Base-by-base conservation (phyloP, 192 early-diverging fungal species). In the Podochytrium sp. region DNA sequence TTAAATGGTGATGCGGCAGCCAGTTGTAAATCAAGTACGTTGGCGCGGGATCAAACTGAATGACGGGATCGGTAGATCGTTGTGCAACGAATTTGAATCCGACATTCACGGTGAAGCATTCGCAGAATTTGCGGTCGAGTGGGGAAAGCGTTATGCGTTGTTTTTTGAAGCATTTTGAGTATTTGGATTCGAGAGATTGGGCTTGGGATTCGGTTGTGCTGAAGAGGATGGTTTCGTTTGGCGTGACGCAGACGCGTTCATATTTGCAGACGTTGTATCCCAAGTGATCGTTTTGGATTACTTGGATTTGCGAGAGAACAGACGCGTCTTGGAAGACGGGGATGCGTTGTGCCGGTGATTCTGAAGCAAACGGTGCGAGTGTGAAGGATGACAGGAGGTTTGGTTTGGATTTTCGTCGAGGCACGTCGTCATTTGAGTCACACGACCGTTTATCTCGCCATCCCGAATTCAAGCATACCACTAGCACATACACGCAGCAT, bases 11-110 rank as follows among this genome's bases (percentile, higher is more conserved):
- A 2, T 65, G 63, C 4, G 63, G 63, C 4, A 65, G 63, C 63
- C 63, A 65, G 14, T 65, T 41, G 29, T 65, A 65, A 12, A 65
- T 34, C 63, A 65, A 49, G 41, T 65, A 65, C 0, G 63, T 65
- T 1, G 47, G 47, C 7, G 23, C 1, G 0, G 5, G 10, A 18
- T 65, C 42, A 27, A 65, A 47, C 16, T 14, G n/a, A 6, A 16
- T 6, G 30, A 20, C 10, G 55, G 25, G 10, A 20, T 10, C 34
- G 23, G 32, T 12, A 34, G 59, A 34, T 61, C 35, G 4, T n/a
- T 61, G 59, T 25, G 33, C 14, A 5, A 43, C 6, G 47, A 65
- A 65, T 5, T 23, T 23, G 14, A 29, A 47, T 41, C n/a, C n/a
- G 3, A 34, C 63, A 30, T 42, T 14, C 5, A 32, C 29, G 33